phyloP scores from a whole-genome alignment of 345 rosid species.

The Balakata baccata region DNA sequence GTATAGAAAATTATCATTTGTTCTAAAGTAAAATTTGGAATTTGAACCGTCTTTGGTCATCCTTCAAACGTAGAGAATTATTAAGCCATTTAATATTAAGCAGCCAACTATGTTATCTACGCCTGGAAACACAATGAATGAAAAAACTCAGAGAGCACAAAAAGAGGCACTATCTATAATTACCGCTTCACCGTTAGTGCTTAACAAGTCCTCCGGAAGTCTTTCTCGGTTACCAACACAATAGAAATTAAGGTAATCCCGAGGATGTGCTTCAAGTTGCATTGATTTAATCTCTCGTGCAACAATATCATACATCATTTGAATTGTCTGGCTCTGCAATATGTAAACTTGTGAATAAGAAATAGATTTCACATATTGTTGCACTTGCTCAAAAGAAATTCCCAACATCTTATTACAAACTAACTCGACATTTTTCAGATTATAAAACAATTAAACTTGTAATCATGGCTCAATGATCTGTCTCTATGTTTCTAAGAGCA shows the following conservation, averaged over 20 bases:
- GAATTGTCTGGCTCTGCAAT: constrained; percentile 86
- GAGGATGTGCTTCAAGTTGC: constrained; percentile 53
- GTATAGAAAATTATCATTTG: too few species aligned
- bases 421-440: background rate
- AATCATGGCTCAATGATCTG: background rate
- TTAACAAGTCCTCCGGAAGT: constrained; percentile 25
- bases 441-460: background rate
- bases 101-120: background rate
- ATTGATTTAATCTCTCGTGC: constrained; percentile 51
- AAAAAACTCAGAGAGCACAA: constrained; percentile 9
- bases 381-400: constrained; percentile 3
- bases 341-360: constrained; percentile 14
- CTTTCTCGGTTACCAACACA: constrained; percentile 79
- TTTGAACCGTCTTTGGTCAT: background rate
- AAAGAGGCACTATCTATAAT: constrained; percentile 1
- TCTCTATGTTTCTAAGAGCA: background rate
- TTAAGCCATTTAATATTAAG: background rate
- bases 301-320: constrained; percentile 73
- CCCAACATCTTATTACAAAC: background rate
- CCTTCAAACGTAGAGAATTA: background rate
- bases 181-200: constrained; percentile 47
- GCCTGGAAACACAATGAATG: background rate
- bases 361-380: background rate
- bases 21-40: too few species aligned
- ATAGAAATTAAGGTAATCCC: constrained; percentile 90